Conservation (phyloP, 345 rosid species). For the Aethionema arabicum region DNA sequence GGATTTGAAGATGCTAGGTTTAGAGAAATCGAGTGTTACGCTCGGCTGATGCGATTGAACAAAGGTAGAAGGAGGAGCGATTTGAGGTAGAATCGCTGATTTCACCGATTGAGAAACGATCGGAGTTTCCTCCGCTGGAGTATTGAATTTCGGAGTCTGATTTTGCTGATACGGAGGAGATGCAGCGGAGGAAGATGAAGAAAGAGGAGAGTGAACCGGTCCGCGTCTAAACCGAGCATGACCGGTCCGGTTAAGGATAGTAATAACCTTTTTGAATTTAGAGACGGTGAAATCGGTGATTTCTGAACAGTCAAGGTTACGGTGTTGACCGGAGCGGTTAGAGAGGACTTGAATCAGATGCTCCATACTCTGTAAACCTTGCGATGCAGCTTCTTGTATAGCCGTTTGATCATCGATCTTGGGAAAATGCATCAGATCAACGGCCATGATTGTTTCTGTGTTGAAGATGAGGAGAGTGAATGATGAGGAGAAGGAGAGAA, state of each 20-base stretch:
- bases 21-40: slow-evolving; percentile 81
- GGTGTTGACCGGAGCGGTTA: slow-evolving; percentile 37
- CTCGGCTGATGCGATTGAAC: slow-evolving; percentile 54
- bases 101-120: slow-evolving; percentile 7
- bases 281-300: slow-evolving; percentile 70
- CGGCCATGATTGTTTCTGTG: slow-evolving; percentile 47
- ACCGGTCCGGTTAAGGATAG: slow-evolving; percentile 76
- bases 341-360: slow-evolving; percentile 69
- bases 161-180: slow-evolving; percentile 21
- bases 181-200: slow-evolving; percentile 34
- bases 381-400: slow-evolving; percentile 80
- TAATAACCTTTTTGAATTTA: slow-evolving; percentile 75
- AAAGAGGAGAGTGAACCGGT: slow-evolving; percentile 49
- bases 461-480: slow-evolving; percentile 17
- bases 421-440: slow-evolving; percentile 60
- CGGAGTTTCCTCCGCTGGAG: slow-evolving; percentile 17
- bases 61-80: slow-evolving; percentile 38
- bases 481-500: slow-evolving; percentile 8
- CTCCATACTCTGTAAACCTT: slow-evolving; percentile 84
- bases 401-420: slow-evolving; percentile 74
- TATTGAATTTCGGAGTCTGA: slow-evolving; percentile 13
- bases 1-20: slow-evolving; percentile 49
- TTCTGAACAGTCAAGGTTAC: slow-evolving; percentile 56
- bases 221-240: slow-evolving; percentile 92
- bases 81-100: slow-evolving; percentile 19